Percentiles rank a stretch among this genome's conserved stretches.
phyloP scores from a whole-genome alignment of 768 basidiomycete species.

The Suillus occidentalis region DNA sequence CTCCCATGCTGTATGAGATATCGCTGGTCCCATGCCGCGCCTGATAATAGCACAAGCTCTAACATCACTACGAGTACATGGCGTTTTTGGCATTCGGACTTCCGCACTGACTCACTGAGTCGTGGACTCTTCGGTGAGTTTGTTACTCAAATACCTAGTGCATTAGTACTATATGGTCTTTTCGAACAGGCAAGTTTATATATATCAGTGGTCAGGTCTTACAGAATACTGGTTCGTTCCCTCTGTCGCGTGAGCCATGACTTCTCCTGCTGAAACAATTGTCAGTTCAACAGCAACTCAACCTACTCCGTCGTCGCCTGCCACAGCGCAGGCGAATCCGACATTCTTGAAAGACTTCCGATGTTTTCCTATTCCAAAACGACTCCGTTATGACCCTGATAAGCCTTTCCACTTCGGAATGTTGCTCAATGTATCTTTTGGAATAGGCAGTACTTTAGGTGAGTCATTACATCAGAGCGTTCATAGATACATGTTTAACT shows the following conservation, averaged over 20 bases:
- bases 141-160: not conserved
- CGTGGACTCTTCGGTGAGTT: not conserved
- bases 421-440: conserved; percentile 46
- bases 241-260: not conserved
- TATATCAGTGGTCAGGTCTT: not conserved
- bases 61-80: not conserved
- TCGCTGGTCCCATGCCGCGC: not conserved
- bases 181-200: not conserved
- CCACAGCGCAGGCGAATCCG: not conserved
- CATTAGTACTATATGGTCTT: not conserved
- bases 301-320: not conserved
- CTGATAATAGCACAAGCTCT: not conserved
- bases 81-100: not conserved
- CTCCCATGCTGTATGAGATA: not conserved
- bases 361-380: conserved; percentile 46
- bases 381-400: conserved; percentile 40
- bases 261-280: not conserved
- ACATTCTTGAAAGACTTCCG: conserved; percentile 34
- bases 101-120: not conserved
- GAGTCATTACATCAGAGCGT: conserved; percentile 15
- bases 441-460: conserved; percentile 47
- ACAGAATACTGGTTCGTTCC: not conserved
- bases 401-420: conserved; percentile 37
- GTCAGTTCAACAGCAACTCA: not conserved
- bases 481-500: not conserved